Percentiles rank a stretch among this genome's conserved stretches.
Conservation (phyloP, 441 rosid genomes). For the Omphalea diandra region DNA sequence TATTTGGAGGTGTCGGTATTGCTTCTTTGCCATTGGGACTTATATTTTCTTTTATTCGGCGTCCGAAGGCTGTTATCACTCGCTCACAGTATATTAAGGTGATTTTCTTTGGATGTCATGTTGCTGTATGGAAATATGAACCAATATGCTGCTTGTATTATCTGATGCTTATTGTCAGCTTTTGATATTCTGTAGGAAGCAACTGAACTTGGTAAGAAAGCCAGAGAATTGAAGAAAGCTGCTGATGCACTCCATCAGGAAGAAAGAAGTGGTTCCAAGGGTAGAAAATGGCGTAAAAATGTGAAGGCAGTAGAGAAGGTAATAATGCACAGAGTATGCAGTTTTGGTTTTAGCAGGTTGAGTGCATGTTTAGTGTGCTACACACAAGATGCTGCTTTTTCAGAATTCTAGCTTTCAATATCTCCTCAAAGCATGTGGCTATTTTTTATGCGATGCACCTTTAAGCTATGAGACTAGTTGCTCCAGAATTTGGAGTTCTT, state of each 20-base stretch:
- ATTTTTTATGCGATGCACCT: neutral
- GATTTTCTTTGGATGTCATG: constrained; percentile 15
- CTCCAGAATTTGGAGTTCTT: neutral
- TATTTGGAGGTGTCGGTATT: constrained; percentile 98
- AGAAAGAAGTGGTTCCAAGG: constrained; percentile 92
- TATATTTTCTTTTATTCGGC: constrained; percentile 82
- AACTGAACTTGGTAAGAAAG: constrained; percentile 95
- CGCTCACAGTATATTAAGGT: constrained; percentile 98
- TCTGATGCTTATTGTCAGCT: constrained; percentile 17
- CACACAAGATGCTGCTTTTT: neutral
- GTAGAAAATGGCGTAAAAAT: constrained; percentile 96
- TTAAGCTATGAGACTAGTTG: neutral
- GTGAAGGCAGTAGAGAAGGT: constrained; percentile 96
- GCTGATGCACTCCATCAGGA: constrained; percentile 96
- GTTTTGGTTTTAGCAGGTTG: constrained; percentile 8
- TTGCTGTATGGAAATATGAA: neutral
- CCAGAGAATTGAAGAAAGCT: constrained; percentile 89
- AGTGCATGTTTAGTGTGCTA: constrained; percentile 6
- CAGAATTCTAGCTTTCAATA: neutral
- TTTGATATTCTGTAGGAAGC: constrained; percentile 67
- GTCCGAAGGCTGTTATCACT: constrained; percentile 97
- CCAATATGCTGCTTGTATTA: neutral
- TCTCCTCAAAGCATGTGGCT: neutral
- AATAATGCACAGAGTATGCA: constrained; percentile 9
- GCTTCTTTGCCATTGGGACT: constrained; percentile 94